These are phyloP conservation scores for Xylariaceae sp. DNA, from an alignment of 2,329 filamentous ascomycete species.

Conservation along the genomic window DNA sequence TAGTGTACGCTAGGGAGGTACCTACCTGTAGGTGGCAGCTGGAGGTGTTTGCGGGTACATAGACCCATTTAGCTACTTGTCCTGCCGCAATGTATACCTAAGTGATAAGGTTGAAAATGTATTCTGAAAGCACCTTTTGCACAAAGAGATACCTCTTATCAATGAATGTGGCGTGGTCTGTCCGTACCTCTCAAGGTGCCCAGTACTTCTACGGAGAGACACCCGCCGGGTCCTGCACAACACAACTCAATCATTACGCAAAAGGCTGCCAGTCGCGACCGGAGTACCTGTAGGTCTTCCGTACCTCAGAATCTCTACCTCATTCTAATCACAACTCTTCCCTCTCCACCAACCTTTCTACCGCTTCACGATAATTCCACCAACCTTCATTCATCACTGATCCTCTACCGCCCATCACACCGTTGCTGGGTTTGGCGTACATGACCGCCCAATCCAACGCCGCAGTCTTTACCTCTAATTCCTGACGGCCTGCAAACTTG, in stretches of 20 bases:
- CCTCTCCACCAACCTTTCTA: constrained; percentile 10
- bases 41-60: background rate
- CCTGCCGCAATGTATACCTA: no score
- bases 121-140: background rate
- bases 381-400: constrained; percentile 1
- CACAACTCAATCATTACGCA: constrained; percentile 19
- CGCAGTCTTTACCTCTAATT: constrained; percentile 1
- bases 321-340: constrained; percentile 10
- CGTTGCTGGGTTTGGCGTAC: background rate
- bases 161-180: background rate
- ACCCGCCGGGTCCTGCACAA: constrained; percentile 4
- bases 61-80: no score
- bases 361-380: background rate
- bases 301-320: background rate
- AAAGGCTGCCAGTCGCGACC: constrained; percentile 17
- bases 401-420: constrained; percentile 1
- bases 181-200: constrained; percentile 1
- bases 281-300: background rate
- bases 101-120: no score
- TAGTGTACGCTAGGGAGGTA: background rate
- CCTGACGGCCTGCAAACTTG: constrained; percentile 11
- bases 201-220: background rate
- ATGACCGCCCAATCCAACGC: background rate
- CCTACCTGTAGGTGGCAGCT: no score
- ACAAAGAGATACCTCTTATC: background rate